Evolutionary conservation across 2,329 filamentous ascomycete species (phyloP), one percentile per base, ranked within the genome.

Genomic region (Rhexocercosporidium sp.): DNA sequence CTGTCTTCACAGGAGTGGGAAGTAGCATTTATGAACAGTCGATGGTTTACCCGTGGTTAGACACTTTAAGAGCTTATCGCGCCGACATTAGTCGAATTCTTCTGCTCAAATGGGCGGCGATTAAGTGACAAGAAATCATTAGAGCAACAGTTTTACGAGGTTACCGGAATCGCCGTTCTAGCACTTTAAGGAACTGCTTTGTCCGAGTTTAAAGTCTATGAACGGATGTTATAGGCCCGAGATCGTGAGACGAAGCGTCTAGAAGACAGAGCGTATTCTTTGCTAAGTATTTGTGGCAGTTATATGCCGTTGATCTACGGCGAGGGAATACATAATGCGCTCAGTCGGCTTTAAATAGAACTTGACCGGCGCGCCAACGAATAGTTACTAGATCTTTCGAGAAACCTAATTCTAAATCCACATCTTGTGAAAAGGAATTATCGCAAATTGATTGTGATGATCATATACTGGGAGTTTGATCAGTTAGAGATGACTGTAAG

Each of bases 231-330:
- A 1, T 82, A 80, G 81, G 80, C 80, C 2, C 73, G 78, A 1
- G 63, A 73, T 9, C 75, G 81, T 0, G 31, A 71, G 2, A 81
- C 80, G 0, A 77, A 75, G 0, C 69, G 78, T 7, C 16, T 62
- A 0, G 81, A 83, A 62, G 82, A 83, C 49, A 74, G 77, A 81
- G 82, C 0, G 74, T 83, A 0, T 82, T 83, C 37, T n/a, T n/a
- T n/a, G n/a, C n/a, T n/a, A n/a, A n/a, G n/a, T n/a, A n/a, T n/a
- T n/a, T n/a, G n/a, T n/a, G 73, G 74, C 1, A 75, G 83, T 37
- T 79, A 79, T 44, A 82, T 83, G 78, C 77, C 81, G 0, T 67
- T 82, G 5, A 54, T 82, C 0, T 83, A 83, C 62, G 53, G 81
- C 0, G 78, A 80, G 54, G 77, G 78, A 0, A 57, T n/a, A n/a